Conservation (phyloP, 768 basidiomycete species). For the Bullera alba region DNA sequence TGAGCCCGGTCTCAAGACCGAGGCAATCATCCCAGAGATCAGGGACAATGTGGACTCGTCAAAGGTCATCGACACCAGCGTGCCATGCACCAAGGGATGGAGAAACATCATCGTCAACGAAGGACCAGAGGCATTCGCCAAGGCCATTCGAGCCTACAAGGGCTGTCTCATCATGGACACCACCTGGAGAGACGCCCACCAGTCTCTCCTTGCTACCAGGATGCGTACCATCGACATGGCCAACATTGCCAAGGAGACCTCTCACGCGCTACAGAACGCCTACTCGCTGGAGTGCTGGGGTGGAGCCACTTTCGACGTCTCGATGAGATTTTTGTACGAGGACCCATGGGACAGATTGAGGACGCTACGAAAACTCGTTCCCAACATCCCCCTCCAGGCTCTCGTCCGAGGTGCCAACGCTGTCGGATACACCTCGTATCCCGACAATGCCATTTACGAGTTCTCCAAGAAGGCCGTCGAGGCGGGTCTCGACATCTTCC, state of each 20-base stretch:
- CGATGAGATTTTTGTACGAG: slow-evolving; percentile 98
- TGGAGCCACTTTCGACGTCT: slow-evolving; percentile 96
- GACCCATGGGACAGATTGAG: slow-evolving; percentile 99
- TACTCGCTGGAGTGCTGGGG: slow-evolving; percentile 99
- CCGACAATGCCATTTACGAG: slow-evolving; percentile 98
- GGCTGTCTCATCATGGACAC: slow-evolving; percentile 69
- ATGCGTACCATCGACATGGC: slow-evolving; percentile 94
- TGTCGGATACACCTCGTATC: slow-evolving; percentile 97
- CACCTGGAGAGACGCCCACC: slow-evolving; percentile 98
- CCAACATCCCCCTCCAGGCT: slow-evolving; percentile 97
- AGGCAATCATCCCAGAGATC: slow-evolving; percentile 74
- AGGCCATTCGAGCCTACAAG: slow-evolving; percentile 91
- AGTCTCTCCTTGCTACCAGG: slow-evolving; percentile 92
- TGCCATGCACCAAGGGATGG: slow-evolving; percentile 87
- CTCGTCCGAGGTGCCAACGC: slow-evolving; percentile 98
- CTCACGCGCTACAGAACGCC: slow-evolving; percentile 86
- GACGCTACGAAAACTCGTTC: slow-evolving; percentile 85
- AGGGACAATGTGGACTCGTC: slow-evolving; percentile 67
- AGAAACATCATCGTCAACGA: slow-evolving; percentile 97
- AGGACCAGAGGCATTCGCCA: slow-evolving; percentile 96
- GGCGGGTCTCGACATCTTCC: slow-evolving; percentile 98
- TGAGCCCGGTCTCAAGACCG: slow-evolving; percentile 86
- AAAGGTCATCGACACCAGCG: slow-evolving; percentile 67
- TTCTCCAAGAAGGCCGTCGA: slow-evolving; percentile 99
- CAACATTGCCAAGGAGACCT: slow-evolving; percentile 97